Conservation (phyloP, 768 basidiomycete genomes). For the Hemileccinum rubropunctum region DNA sequence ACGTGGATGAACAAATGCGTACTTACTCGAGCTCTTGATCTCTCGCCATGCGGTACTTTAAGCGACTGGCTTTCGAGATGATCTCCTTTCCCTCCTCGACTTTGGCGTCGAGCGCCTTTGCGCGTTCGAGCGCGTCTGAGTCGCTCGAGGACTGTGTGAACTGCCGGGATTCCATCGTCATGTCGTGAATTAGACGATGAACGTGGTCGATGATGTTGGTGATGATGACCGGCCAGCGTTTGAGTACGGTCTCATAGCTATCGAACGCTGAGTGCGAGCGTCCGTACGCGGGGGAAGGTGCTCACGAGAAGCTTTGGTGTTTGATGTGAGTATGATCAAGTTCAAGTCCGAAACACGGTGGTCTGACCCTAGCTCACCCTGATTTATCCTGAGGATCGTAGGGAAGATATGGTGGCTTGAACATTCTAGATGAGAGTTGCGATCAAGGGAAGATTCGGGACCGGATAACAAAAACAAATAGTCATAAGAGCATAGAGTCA, state of each 20-base stretch:
- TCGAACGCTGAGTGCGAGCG: conserved; percentile 1
- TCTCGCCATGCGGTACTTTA: conserved; percentile 89
- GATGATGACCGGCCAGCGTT: conserved; percentile 82
- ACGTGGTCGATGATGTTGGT: conserved; percentile 77
- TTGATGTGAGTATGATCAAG: neutral
- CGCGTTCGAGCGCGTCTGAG: conserved; percentile 6
- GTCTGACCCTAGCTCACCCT: conserved; percentile 45
- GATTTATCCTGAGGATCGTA: conserved; percentile 72
- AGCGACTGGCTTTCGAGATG: conserved; percentile 66
- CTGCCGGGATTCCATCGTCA: conserved; percentile 42
- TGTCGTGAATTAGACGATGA: conserved; percentile 62
- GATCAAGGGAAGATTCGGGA: neutral
- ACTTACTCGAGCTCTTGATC: conserved; percentile 68
- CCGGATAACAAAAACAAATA: too few relatives aligned
- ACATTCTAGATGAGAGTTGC: conserved; percentile 24
- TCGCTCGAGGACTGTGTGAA: conserved; percentile 1
- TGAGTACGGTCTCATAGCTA: conserved; percentile 77
- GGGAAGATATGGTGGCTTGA: conserved; percentile 58
- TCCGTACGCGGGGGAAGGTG: neutral
- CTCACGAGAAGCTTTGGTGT: conserved; percentile 62
- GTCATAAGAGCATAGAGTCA: too few relatives aligned
- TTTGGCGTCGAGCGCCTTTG: conserved; percentile 37
- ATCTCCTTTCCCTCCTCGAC: conserved; percentile 76
- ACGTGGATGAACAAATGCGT: too few relatives aligned
- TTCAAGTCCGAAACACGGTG: neutral